A percentile compares a stretch with the other conserved stretches of the same genome.
Evolutionary conservation across 1,284 basidiomycete genomes (phyloP).

Genomic region (Anthracocystis setariae): DNA sequence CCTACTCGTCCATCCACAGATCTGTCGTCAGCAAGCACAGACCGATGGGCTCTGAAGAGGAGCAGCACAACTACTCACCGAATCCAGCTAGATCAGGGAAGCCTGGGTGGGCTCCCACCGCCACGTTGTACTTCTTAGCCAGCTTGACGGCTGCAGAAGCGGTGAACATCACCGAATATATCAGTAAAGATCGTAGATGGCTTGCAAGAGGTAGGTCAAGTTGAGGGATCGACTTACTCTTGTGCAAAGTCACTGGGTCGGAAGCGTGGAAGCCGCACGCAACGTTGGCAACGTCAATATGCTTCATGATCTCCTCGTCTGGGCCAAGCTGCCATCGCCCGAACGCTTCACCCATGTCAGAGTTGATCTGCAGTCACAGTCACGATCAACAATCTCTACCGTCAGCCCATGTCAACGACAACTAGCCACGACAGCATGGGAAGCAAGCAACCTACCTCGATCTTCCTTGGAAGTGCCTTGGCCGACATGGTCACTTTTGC

Average conservation of each 20-base stretch:
- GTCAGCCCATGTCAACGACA: neutral
- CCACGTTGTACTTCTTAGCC: slow-evolving; percentile 28
- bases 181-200: neutral
- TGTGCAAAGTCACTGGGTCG: slow-evolving; percentile 30
- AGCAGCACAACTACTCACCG: slow-evolving; percentile 10
- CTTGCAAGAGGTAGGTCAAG: no score
- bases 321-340: slow-evolving; percentile 33
- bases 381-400: neutral
- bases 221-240: slow-evolving; percentile 12
- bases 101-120: slow-evolving; percentile 38
- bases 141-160: slow-evolving; percentile 22
- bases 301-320: slow-evolving; percentile 35
- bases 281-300: slow-evolving; percentile 36
- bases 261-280: slow-evolving; percentile 41
- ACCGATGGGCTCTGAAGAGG: no score
- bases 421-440: neutral
- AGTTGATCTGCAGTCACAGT: slow-evolving; percentile 17
- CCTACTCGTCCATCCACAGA: no score
- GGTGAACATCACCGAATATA: neutral
- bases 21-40: no score
- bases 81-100: slow-evolving; percentile 37
- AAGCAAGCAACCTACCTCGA: slow-evolving; percentile 12
- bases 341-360: slow-evolving; percentile 41
- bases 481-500: slow-evolving; percentile 8
- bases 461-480: slow-evolving; percentile 12